Base-by-base conservation (phyloP, 495 filamentous ascomycete genomes). In the Neurospora africana region DNA sequence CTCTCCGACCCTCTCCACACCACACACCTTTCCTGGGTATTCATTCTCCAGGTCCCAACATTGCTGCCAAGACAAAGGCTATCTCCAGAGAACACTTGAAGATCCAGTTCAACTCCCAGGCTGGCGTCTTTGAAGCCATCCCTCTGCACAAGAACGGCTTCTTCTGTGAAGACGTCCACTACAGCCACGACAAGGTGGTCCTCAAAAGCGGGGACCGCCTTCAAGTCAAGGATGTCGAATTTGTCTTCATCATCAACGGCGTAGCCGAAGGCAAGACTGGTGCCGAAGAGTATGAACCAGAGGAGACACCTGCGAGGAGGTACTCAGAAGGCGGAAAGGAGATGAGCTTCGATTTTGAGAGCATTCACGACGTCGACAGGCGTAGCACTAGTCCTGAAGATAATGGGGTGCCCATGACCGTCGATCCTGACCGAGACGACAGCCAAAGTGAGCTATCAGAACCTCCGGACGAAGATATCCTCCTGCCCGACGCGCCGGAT, bases 41-140 rank as follows among this genome's bases (percentile, higher is more conserved):
- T 44, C 93, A 95, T 75, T 92, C 92, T 6, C 88, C 90, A 2
- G 87, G 87, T 7, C 78, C 80, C 33, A 80, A 83, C 73, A 89
- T 89, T 38, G 82, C 86, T 58, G 86, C 85, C 69, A 87, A 86
- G 68, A 89, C 83, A 68, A 91, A 91, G 70, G 89, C 88, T 33
- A 98, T 98, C 41, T 97, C 94, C 7, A 87, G 95, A 44, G 86
- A 91, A 77, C 95, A 99, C 79, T 87, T 94, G 41, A 91, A 89
- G 76, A 94, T 99, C 70, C 81, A 88, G 15, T 98, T 92, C 79
- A 94, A 95, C 76, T 89, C 89, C 72, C 86, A 89, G 27, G 87
- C 86, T 73, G 86, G 89, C 70, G 79, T 90, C 17, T 99, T 94
- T 73, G 90, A 96, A 77, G 88, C 95, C 75, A 85, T 91, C 44